A percentile compares a stretch with the other conserved stretches of the same genome.
Evolutionary conservation across 1,284 basidiomycete genomes (phyloP).

Genomic region (Cerrena zonata): DNA sequence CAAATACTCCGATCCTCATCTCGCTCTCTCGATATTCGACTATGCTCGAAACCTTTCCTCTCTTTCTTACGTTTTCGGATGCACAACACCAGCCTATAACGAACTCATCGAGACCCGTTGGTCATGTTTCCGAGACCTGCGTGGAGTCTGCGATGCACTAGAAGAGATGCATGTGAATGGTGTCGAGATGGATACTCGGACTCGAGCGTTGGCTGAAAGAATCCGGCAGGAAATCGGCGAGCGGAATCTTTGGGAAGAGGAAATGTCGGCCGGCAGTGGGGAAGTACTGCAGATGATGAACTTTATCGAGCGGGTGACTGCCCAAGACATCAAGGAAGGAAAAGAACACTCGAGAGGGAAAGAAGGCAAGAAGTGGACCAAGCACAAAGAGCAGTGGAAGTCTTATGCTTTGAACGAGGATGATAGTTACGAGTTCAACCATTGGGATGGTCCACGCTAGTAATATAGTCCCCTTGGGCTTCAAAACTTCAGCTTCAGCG

Average conservation of each 20-base stretch:
- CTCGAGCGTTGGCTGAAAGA: slow-evolving; percentile 55
- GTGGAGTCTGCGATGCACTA: slow-evolving; percentile 64
- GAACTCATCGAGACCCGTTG: slow-evolving; percentile 77
- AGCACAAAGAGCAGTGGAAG: slow-evolving; percentile 22
- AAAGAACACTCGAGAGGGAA: not conserved
- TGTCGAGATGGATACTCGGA: slow-evolving; percentile 58
- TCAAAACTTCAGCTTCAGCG: no score
- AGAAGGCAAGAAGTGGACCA: slow-evolving; percentile 13
- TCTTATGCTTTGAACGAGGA: slow-evolving; percentile 13
- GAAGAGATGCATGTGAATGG: slow-evolving; percentile 80
- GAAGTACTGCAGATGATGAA: slow-evolving; percentile 38
- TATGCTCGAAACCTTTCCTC: slow-evolving; percentile 69
- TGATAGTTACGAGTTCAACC: slow-evolving; percentile 18
- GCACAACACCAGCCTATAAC: slow-evolving; percentile 80
- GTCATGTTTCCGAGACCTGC: slow-evolving; percentile 74
- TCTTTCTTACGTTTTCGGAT: slow-evolving; percentile 79
- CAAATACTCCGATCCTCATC: slow-evolving; percentile 72
- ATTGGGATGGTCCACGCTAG: slow-evolving; percentile 18
- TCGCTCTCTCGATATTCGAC: slow-evolving; percentile 78
- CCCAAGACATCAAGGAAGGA: slow-evolving; percentile 2
- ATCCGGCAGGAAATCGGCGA: slow-evolving; percentile 61
- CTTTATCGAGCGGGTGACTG: slow-evolving; percentile 34
- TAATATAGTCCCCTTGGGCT: no score
- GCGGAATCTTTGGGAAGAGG: slow-evolving; percentile 46
- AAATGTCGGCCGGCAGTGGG: slow-evolving; percentile 35